Percentiles rank a stretch among this genome's conserved stretches.
Evolutionary conservation across 2,329 filamentous ascomycete genomes (phyloP).

Genomic region (Sporothrix humicola): DNA sequence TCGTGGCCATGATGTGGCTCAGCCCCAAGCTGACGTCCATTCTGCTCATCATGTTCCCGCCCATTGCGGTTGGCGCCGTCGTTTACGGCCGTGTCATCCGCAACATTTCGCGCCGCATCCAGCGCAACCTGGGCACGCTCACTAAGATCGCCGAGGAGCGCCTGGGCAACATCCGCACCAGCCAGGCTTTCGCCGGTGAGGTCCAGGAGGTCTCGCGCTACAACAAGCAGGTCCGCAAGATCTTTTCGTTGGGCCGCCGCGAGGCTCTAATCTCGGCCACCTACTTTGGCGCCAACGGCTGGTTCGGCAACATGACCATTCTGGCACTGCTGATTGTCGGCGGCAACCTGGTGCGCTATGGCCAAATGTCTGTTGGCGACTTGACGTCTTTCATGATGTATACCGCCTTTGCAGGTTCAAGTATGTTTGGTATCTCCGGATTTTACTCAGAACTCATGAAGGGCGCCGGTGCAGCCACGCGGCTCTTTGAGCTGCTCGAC

Average conservation of each 20-base stretch:
- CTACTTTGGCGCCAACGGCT: constrained; percentile 86
- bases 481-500: constrained; percentile 94
- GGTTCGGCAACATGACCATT: constrained; percentile 96
- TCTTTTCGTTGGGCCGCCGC: constrained; percentile 84
- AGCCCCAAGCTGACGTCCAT: constrained; percentile 89
- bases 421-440: constrained; percentile 88
- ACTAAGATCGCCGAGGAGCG: constrained; percentile 98
- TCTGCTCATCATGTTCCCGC: constrained; percentile 84
- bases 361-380: constrained; percentile 87
- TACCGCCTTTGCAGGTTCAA: constrained; percentile 82
- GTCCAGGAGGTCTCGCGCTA: constrained; percentile 88
- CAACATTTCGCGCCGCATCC: constrained; percentile 88
- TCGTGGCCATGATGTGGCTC: constrained; percentile 94
- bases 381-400: constrained; percentile 99
- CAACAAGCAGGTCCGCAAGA: constrained; percentile 88
- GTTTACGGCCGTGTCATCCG: constrained; percentile 89
- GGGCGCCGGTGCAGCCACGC: constrained; percentile 93
- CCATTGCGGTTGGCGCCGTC: constrained; percentile 87
- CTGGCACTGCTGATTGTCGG: constrained; percentile 88
- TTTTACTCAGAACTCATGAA: constrained; percentile 99
- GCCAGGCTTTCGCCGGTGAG: constrained; percentile 94
- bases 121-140: constrained; percentile 88
- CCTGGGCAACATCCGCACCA: constrained; percentile 95
- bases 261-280: constrained; percentile 89
- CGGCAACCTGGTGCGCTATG: constrained; percentile 85